Base-by-base conservation (phyloP, 1,284 basidiomycete species). In the Hemileia vastatrix region DNA sequence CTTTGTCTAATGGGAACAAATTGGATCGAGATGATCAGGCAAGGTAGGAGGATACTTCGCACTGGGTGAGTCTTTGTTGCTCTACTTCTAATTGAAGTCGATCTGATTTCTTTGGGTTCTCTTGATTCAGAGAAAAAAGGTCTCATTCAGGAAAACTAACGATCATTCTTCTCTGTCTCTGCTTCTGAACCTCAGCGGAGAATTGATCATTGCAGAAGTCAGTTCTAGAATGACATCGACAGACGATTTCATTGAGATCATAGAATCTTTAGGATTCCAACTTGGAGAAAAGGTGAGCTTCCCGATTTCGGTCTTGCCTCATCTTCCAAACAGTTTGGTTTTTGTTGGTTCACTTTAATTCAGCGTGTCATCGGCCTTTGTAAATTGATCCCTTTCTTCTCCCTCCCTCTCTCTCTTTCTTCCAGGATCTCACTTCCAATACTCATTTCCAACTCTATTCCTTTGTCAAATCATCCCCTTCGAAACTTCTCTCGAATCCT, bases 1-100 rank as follows among this genome's bases (percentile, higher is more conserved):
- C 80, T 99, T 65, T 94, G 90, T 71, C 79, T 99, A 65, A 99
- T 99, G 95, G 89, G 90, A 40, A 90, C 86, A 8, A 96, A 99
- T 75, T 99, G 95, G 95, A 82, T 90, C 13, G 82, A 82, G 23
- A 92, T 90, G 74, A 81, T 97, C 40, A 81, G 87, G 32, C 94
- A 99, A 76, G 88, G 88, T 2, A 88, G 88, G 82, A 80, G 95
- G 64, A 83, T 98, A 32, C 79, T 98, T 45, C 86, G 85, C 72
- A 77, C 81, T 11, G 84, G 83, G 91, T 93, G 71, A 72, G 86
- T 80, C 9, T 51, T n/a, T 64, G 47, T 45, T 9, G 8, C 36
- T 27, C 44, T 15, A 36, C 44, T 33, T 21, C 5, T 8, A 57
- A 24, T n/a, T 33, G 2, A 13, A 27, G n/a, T 33, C 1, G 2